Base-by-base conservation (phyloP, 2,329 filamentous ascomycete genomes). In the Cladosporium oxysporum region DNA sequence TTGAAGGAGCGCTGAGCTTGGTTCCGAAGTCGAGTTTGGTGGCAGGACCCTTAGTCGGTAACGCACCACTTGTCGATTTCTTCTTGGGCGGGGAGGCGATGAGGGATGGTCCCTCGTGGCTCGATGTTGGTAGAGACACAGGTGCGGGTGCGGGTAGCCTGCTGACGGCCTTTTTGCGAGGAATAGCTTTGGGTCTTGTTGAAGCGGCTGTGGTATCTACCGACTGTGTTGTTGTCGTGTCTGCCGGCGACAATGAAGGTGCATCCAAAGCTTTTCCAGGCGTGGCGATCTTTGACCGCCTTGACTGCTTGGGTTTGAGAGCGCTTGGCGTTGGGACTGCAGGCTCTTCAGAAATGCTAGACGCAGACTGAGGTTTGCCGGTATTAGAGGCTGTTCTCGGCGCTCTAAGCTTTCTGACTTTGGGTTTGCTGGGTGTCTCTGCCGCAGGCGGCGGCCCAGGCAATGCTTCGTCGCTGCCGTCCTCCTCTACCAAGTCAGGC, bases 201-300 rank as follows among this genome's bases (percentile, higher is more conserved):
- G 52, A n/a, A n/a, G 64, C 29, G 35, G 37, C 23, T 5, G 57
- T 41, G 14, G 23, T 18, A 2, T 47, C 37, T 26, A 29, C 28
- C 10, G 57, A 49, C 12, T 28, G 21, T 35, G 37, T 8, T 62
- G 41, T 21, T 7, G 33, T 33, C 10, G 53, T 29, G 3, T 49
- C 53, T 44, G 31, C 31, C 3, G 60, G 26, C 16, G 31, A 12
- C 29, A 65, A 21, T 14, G 66, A 33, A 37, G 58, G n/a, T 29
- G 58, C 26, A 7, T 58, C 50, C 18, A 31, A 14, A 52, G 68
- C 67, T 65, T 77, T 75, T 8, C 75, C 76, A 29, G 76, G 76
- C 14, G 76, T 77, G 7, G 76, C 76, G 41, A 78, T 73, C 8
- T 74, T 71, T 18, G 75, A 77, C 26, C 73, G 71, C 52, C 72